Conservation (phyloP, 768 basidiomycete genomes). For the Russula sp. region DNA sequence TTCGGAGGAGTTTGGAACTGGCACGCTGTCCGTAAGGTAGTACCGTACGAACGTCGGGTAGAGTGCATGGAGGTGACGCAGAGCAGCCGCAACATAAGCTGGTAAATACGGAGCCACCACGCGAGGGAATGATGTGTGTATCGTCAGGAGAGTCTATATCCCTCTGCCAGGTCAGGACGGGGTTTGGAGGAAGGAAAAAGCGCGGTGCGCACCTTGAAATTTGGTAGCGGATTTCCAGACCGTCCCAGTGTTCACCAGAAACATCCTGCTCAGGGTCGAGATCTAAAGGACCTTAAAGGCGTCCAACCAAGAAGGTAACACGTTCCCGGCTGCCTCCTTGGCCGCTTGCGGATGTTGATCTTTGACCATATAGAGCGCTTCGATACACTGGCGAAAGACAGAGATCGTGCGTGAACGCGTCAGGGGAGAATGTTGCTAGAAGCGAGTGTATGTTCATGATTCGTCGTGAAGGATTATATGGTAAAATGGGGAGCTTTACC, state of each 20-base stretch:
- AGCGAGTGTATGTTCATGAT: neutral
- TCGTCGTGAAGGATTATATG: conserved; percentile 10
- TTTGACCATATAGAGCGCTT: conserved; percentile 91
- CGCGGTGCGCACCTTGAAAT: conserved; percentile 62
- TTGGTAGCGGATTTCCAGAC: conserved; percentile 72
- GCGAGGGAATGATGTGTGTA: conserved; percentile 80
- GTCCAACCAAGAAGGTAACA: conserved; percentile 90
- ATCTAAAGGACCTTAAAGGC: conserved; percentile 78
- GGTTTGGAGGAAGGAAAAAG: neutral
- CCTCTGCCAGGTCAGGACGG: conserved; percentile 9
- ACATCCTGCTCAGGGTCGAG: conserved; percentile 65
- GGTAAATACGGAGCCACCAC: conserved; percentile 61
- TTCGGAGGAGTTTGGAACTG: conserved; percentile 64
- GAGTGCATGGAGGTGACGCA: conserved; percentile 57
- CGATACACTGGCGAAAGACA: conserved; percentile 88
- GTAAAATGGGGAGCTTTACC: conserved; percentile 41
- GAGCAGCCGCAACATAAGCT: conserved; percentile 55
- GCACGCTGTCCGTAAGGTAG: conserved; percentile 56
- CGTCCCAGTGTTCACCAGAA: conserved; percentile 70
- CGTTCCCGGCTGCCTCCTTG: conserved; percentile 72
- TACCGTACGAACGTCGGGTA: conserved; percentile 59
- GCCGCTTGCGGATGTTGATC: conserved; percentile 86
- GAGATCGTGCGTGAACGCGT: conserved; percentile 84
- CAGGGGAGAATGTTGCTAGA: conserved; percentile 64
- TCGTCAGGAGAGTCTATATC: conserved; percentile 69